Conservation (phyloP, 1,284 basidiomycete species). For the Exobasidium cylindrosporum region DNA sequence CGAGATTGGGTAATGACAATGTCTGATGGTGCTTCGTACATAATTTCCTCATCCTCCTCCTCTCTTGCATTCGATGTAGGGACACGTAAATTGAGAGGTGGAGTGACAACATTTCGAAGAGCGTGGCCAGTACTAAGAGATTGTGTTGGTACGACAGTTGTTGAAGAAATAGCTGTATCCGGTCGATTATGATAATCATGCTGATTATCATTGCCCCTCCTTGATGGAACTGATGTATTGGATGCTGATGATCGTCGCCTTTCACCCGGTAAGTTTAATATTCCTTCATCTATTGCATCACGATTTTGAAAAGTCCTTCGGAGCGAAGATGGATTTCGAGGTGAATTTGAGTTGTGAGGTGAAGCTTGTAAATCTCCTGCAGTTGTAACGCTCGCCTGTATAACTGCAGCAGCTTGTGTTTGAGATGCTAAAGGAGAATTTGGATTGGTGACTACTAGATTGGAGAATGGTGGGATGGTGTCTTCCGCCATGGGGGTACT, state of each 20-base stretch:
- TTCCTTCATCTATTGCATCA: no score
- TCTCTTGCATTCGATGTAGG: neutral
- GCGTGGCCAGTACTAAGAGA: neutral
- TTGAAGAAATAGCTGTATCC: slow-evolving; percentile 3
- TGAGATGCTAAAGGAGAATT: neutral
- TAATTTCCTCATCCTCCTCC: slow-evolving; percentile 10
- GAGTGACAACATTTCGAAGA: neutral
- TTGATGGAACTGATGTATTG: neutral
- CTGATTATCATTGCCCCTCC: neutral
- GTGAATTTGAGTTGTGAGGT: neutral
- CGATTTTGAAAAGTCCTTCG: neutral
- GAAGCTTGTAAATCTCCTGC: neutral
- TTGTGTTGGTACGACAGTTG: neutral
- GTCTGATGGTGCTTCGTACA: slow-evolving; percentile 10
- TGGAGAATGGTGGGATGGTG: neutral
- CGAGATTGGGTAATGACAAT: neutral
- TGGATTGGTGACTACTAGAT: neutral
- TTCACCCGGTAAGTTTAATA: neutral
- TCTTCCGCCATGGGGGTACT: slow-evolving; percentile 4
- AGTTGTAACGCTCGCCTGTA: neutral
- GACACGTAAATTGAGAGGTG: neutral
- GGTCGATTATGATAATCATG: neutral
- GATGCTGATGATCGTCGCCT: neutral
- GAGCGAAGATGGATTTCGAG: neutral
- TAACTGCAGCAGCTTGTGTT: no score